phyloP scores from a whole-genome alignment of 495 filamentous ascomycete species.

The Penicillium ucsense region DNA sequence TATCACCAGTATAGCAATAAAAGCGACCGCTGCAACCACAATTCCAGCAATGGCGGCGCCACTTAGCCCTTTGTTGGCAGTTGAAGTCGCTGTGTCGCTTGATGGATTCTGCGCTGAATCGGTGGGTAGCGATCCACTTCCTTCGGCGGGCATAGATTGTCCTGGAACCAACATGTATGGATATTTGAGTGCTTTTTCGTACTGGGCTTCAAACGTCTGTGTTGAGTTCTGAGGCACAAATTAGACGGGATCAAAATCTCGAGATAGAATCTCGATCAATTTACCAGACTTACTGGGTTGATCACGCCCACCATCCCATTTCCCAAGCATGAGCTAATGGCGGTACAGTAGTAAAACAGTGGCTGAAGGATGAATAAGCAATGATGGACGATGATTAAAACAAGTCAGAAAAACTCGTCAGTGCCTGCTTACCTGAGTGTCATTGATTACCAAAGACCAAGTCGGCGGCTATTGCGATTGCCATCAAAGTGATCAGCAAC shows the following conservation, averaged over 20 bases:
- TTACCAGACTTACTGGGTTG: conserved; percentile 21
- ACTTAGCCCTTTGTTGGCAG: not conserved
- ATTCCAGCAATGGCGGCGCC: not conserved
- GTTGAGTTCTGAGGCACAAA: conserved; percentile 18
- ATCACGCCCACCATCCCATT: conserved; percentile 38
- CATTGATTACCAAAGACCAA: conserved; percentile 25
- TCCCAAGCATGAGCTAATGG: conserved; percentile 25
- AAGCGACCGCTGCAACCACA: conserved; percentile 22
- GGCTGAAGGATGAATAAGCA: conserved; percentile 15
- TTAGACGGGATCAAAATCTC: not conserved
- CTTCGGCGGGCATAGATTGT: conserved; percentile 29
- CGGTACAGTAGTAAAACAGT: conserved; percentile 34
- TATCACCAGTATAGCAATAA: conserved; percentile 22
- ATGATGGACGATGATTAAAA: not conserved
- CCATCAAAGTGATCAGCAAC: not conserved
- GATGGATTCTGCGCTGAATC: not conserved
- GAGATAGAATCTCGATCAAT: not conserved
- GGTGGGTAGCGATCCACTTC: conserved; percentile 1
- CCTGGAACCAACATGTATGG: conserved; percentile 33
- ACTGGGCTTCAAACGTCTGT: conserved; percentile 24
- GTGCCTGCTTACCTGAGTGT: conserved; percentile 21
- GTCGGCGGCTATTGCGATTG: conserved; percentile 16
- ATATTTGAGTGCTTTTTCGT: conserved; percentile 18
- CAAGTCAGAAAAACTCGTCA: not conserved
- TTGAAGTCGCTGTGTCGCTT: not conserved